A percentile compares a stretch with the other conserved stretches of the same genome.
Conservation (phyloP, 2,329 filamentous ascomycete genomes). For the Tolypocladium paradoxum region DNA sequence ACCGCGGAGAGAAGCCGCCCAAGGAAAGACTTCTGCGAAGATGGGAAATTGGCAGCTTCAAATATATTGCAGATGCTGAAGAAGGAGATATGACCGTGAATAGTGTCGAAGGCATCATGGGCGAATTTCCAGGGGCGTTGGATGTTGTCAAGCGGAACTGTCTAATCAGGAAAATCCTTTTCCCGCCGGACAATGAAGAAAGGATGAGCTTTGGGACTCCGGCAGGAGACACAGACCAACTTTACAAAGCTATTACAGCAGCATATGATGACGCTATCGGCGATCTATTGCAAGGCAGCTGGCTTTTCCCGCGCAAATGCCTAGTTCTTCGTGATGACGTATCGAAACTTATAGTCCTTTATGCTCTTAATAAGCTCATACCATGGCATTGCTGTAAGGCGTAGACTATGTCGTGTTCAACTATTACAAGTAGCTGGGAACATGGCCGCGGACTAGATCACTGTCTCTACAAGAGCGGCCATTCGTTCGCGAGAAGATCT, state of each 20-base stretch:
- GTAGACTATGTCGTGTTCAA: too few species aligned
- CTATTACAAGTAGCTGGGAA: too few species aligned
- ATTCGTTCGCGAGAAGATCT: too few species aligned
- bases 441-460: too few species aligned
- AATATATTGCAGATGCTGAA: conserved; percentile 2
- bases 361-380: too few species aligned
- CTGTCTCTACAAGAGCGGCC: too few species aligned
- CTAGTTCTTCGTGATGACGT: too few species aligned
- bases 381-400: too few species aligned
- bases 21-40: background rate
- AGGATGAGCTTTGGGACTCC: conserved; percentile 6
- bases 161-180: conserved; percentile 6
- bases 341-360: too few species aligned
- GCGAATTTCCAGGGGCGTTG: conserved; percentile 7
- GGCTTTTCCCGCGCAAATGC: too few species aligned
- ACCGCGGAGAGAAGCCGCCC: background rate
- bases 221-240: conserved; percentile 4
- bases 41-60: conserved; percentile 6
- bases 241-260: conserved; percentile 7
- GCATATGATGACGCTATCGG: conserved; percentile 5
- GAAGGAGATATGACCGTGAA: conserved; percentile 3
- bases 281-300: too few species aligned
- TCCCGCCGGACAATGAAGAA: conserved; percentile 1
- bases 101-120: conserved; percentile 4
- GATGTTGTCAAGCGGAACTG: conserved; percentile 9